Evolutionary conservation across 129 eudicot genomes (phyloP).

Genomic region (Flaveria linearis): DNA sequence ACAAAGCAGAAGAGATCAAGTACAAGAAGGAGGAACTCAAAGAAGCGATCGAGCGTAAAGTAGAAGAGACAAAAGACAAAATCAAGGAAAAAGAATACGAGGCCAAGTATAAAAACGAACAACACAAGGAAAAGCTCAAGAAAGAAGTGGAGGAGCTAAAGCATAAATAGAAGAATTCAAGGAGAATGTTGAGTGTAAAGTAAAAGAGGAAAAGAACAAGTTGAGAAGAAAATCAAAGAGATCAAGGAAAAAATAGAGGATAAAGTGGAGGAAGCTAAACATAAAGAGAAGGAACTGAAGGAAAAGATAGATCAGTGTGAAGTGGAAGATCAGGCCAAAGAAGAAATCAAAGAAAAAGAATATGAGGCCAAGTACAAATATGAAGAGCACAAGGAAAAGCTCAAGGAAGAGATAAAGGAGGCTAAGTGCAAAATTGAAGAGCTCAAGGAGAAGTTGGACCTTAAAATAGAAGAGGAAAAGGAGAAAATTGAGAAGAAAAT

Average conservation of each 20-base stretch:
- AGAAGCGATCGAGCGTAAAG: conserved; percentile 25
- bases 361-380: conserved; percentile 11
- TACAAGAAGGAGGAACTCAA: conserved; percentile 26
- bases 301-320: conserved; percentile 30
- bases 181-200: conserved; percentile 25
- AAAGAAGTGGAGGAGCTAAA: conserved; percentile 30
- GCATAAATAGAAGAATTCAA: conserved; percentile 27
- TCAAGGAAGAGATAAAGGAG: conserved; percentile 27
- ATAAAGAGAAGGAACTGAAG: conserved; percentile 23
- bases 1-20: conserved; percentile 21
- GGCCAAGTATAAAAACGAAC: conserved; percentile 18
- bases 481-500: conserved; percentile 24
- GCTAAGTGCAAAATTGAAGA: conserved; percentile 30
- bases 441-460: conserved; percentile 19
- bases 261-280: conserved; percentile 19
- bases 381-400: conserved; percentile 24
- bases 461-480: conserved; percentile 24
- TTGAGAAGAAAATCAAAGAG: conserved; percentile 24
- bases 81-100: conserved; percentile 34
- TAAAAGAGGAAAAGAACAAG: conserved; percentile 24
- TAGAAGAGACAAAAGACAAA: conserved; percentile 18
- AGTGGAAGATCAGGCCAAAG: conserved; percentile 24
- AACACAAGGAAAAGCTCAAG: conserved; percentile 24
- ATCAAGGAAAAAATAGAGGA: conserved; percentile 22
- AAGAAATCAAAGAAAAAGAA: conserved; percentile 27